Evolutionary conservation across 257 asterid species (phyloP), one percentile per base, ranked within the genome.

Genomic region (Apocynum venetum): DNA sequence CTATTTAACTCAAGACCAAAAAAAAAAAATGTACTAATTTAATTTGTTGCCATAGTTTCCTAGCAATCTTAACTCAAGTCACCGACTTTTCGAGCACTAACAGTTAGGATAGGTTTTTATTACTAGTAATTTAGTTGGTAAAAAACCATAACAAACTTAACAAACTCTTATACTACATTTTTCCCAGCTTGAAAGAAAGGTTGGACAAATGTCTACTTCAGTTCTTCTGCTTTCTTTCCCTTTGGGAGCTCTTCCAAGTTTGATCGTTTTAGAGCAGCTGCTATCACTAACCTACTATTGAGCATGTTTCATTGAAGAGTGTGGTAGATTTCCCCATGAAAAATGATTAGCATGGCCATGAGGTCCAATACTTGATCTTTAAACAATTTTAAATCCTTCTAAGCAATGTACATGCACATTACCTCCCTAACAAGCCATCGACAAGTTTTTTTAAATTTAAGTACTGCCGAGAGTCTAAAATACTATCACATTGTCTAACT

Each of bases 171-270:
- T 51, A 51, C 55, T 51, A 14, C 3, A 6, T 60, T 8, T 35
- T 63, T 31, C 10, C 57, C 79, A 8, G 25, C 13, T 41, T 49
- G 4, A 46, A 73, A 55, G 17, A 40, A 63, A 11, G 67, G 44
- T 73, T 20, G 78, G 82, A 48, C 73, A 73, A 73, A 79, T 64
- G 82, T 79, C 82, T 19, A n/a, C 69, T 52, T 79, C 82, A 44
- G 49, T 4, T 46, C 49, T 46, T 46, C 20, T 52, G 56, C 5
- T 31, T 20, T 73, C 68, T 76, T 40, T 53, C 73, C 36, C 8
- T 68, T 68, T 68, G 53, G 51, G 40, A n/a, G 65, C 49, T 67
- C 56, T 31, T 47, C 2, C 35, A 36, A 20, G 65, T 67, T 55
- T 8, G 43, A 8, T 41, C 36, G 1, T n/a, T 25, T 53, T 41